phyloP scores from a whole-genome alignment of 2,329 filamentous ascomycete species.

The Aspergillus ustus region DNA sequence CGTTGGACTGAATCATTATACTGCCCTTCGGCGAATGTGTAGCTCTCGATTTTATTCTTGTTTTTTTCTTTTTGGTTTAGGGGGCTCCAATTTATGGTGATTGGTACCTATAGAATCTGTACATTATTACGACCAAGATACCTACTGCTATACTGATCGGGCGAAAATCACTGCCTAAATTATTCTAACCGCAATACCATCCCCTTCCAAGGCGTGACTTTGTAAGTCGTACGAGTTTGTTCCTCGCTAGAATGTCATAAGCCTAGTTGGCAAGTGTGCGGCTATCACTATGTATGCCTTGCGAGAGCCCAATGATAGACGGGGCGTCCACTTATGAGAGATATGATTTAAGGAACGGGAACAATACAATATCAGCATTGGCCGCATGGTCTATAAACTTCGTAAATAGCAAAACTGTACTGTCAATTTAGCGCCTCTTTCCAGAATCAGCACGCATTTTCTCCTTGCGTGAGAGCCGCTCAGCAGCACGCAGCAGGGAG shows the following conservation, averaged over 20 bases:
- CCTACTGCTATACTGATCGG: not conserved
- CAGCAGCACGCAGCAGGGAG: constrained; percentile 58
- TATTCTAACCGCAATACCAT: not conserved
- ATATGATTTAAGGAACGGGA: not conserved
- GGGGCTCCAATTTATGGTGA: not conserved
- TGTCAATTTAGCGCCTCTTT: constrained; percentile 37
- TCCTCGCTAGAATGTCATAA: not conserved
- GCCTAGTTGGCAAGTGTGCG: not conserved
- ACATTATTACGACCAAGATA: constrained; percentile 20
- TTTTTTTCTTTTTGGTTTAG: not conserved
- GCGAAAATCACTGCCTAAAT: not conserved
- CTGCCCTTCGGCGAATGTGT: not conserved
- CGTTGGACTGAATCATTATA: not conserved
- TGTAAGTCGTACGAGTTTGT: not conserved
- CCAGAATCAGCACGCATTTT: constrained; percentile 48
- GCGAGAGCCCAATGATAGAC: not conserved
- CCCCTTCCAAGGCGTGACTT: not conserved
- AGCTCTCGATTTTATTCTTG: not conserved
- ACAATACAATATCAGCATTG: not conserved
- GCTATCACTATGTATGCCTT: not conserved
- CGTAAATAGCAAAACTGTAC: constrained; percentile 18
- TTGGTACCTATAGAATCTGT: constrained; percentile 9
- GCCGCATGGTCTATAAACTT: constrained; percentile 20
- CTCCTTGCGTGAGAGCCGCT: constrained; percentile 61
- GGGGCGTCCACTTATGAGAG: not conserved